phyloP scores from a whole-genome alignment of 208 protist genomes.

The Trichomonas tenax region DNA sequence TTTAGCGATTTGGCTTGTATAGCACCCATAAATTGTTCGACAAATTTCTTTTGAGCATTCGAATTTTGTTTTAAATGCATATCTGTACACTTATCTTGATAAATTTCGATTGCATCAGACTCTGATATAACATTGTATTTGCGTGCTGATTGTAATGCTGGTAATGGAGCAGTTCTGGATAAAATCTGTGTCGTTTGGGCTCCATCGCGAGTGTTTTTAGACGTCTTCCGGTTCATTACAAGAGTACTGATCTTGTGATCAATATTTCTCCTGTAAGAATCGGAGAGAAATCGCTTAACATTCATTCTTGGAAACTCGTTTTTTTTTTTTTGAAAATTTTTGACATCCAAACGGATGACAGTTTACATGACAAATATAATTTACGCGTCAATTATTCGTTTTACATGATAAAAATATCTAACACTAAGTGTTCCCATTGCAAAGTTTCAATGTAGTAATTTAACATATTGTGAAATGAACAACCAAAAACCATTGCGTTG shows the following conservation, averaged over 20 bases:
- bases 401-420: too few relatives aligned
- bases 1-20: neutral
- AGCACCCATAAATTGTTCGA: conserved; percentile 4
- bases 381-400: too few relatives aligned
- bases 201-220: neutral
- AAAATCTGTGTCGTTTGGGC: neutral
- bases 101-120: neutral
- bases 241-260: neutral
- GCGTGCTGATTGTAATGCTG: too few relatives aligned
- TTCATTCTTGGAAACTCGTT: neutral
- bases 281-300: neutral
- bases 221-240: neutral
- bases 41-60: neutral
- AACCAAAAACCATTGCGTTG: too few relatives aligned
- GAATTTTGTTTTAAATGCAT: neutral
- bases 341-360: too few relatives aligned
- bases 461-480: too few relatives aligned
- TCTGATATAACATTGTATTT: neutral
- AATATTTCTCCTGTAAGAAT: neutral
- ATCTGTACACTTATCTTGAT: neutral
- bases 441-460: too few relatives aligned
- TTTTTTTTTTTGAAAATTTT: neutral
- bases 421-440: too few relatives aligned
- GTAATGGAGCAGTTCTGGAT: neutral
- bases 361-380: too few relatives aligned